Percentiles rank a stretch among this genome's conserved stretches.
phyloP scores from a whole-genome alignment of 169 alveolate genomes.

The Besnoitia besnoiti region DNA sequence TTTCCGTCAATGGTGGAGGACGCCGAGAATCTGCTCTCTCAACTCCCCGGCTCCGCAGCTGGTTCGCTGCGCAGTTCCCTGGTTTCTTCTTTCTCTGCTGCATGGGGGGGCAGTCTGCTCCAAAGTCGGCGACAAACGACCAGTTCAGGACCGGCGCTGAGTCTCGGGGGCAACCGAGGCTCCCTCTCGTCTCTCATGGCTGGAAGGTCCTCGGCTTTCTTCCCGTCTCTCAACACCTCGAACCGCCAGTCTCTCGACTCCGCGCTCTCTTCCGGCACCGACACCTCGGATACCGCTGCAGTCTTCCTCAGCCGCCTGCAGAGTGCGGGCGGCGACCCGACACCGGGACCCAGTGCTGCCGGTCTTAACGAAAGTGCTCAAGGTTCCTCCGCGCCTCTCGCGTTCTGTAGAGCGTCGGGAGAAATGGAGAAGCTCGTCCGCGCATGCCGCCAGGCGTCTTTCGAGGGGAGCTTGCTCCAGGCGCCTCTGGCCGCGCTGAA shows the following conservation, averaged over 20 bases:
- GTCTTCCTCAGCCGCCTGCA: slow-evolving; percentile 11
- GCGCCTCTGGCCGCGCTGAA: neutral
- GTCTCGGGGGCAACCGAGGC: too few species aligned
- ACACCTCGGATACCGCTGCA: slow-evolving; percentile 5
- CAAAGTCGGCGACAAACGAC: too few species aligned
- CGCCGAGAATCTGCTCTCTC: neutral
- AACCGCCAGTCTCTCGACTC: neutral
- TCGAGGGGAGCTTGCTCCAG: neutral
- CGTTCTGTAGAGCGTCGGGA: neutral
- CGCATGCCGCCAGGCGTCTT: neutral
- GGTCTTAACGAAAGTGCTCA: neutral
- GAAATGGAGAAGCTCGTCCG: neutral
- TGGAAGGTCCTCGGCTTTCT: too few species aligned
- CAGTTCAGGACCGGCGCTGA: too few species aligned
- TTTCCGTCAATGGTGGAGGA: neutral
- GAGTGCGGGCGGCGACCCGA: neutral
- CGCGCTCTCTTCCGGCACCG: neutral
- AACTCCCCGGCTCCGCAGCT: neutral
- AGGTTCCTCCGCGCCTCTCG: neutral
- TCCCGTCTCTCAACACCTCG: neutral
- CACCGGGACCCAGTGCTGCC: neutral
- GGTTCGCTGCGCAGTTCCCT: neutral
- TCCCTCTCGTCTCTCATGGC: too few species aligned
- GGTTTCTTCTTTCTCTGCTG: neutral
- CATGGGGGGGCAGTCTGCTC: too few species aligned